Evolutionary conservation across 495 filamentous ascomycete genomes (phyloP).

Genomic region (Cercophora samala): DNA sequence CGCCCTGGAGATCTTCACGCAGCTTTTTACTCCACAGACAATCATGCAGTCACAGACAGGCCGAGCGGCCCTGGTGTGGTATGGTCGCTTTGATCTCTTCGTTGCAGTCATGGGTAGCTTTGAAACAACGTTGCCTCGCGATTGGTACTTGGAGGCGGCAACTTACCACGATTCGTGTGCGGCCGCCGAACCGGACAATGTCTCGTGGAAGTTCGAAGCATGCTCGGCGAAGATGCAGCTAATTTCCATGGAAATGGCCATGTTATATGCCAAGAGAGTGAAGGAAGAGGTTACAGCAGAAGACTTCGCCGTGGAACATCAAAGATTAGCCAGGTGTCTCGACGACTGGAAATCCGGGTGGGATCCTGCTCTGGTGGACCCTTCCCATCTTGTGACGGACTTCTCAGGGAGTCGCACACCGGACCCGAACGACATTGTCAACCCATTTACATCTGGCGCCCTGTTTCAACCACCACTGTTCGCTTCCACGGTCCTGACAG

Average conservation of each 20-base stretch:
- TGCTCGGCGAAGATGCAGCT: constrained; percentile 64
- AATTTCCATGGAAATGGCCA: constrained; percentile 75
- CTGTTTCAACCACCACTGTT: constrained; percentile 68
- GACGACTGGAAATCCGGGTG: constrained; percentile 55
- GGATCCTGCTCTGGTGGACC: constrained; percentile 56
- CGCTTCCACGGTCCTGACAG: constrained; percentile 63
- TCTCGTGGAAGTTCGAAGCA: constrained; percentile 63
- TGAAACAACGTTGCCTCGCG: constrained; percentile 66
- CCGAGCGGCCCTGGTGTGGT: constrained; percentile 78
- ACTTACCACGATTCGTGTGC: constrained; percentile 60
- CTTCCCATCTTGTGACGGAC: constrained; percentile 55
- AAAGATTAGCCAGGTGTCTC: constrained; percentile 52
- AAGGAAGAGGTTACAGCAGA: constrained; percentile 59
- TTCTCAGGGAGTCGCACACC: constrained; percentile 52
- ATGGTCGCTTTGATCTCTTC: constrained; percentile 83
- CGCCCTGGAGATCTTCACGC: constrained; percentile 73
- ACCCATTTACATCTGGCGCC: constrained; percentile 64
- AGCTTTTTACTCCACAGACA: constrained; percentile 73
- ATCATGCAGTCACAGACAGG: constrained; percentile 65
- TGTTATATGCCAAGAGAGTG: constrained; percentile 68
- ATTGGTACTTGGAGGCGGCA: constrained; percentile 72
- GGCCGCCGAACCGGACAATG: constrained; percentile 57
- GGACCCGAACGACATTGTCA: constrained; percentile 62
- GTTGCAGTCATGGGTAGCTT: constrained; percentile 78
- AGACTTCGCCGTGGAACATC: constrained; percentile 62